These are phyloP conservation scores for Linum lewisii DNA, from an alignment of 345 rosid species.

Conservation along the genomic window DNA sequence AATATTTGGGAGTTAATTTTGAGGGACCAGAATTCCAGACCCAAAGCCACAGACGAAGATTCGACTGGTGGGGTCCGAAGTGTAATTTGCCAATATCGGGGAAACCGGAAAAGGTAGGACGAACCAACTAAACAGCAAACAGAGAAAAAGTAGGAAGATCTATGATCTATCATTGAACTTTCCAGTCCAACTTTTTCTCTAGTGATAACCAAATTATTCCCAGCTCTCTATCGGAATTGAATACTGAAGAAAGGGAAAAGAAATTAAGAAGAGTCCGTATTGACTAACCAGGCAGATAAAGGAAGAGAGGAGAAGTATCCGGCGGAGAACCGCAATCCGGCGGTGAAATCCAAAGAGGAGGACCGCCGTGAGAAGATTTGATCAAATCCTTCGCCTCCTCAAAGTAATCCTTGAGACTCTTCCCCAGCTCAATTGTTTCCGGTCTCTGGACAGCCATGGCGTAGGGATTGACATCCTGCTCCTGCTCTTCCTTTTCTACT, in stretches of 20 bases:
- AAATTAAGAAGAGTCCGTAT: not conserved
- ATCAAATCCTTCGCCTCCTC: conserved; percentile 35
- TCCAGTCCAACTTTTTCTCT: no score
- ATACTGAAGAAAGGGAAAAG: not conserved
- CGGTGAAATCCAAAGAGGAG: conserved; percentile 75
- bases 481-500: conserved; percentile 12
- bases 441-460: not conserved
- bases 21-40: no score
- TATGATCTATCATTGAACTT: not conserved
- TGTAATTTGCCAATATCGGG: not conserved
- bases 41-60: no score
- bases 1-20: no score
- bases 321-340: conserved; percentile 37
- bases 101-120: no score
- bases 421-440: conserved; percentile 5
- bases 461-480: not conserved
- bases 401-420: conserved; percentile 36
- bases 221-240: no score
- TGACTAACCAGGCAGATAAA: conserved; percentile 55
- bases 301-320: conserved; percentile 53
- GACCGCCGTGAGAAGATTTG: conserved; percentile 37
- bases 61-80: not conserved
- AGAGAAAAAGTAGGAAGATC: not conserved
- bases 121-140: not conserved
- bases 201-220: not conserved